These are phyloP conservation scores for Fusarium pseudograminearum DNA, from an alignment of 2,329 filamentous ascomycete species.

Conservation along the genomic window DNA sequence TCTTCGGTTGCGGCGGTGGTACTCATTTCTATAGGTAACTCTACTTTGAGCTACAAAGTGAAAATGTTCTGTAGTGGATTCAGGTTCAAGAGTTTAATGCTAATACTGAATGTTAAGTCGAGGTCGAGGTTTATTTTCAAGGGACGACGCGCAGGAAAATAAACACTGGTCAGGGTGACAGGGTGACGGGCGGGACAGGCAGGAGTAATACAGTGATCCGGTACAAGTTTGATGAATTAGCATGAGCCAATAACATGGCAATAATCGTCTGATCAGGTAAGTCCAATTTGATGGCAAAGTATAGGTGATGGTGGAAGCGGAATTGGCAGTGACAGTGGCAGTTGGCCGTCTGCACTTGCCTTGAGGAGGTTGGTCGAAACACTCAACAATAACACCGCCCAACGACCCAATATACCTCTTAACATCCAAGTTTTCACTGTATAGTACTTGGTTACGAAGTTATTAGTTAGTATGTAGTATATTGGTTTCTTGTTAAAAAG, in stretches of 20 bases:
- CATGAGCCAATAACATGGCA: not conserved
- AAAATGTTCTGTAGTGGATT: not conserved
- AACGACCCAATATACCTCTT: not conserved
- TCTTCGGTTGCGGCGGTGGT: not conserved
- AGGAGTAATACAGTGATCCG: not conserved
- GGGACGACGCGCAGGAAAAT: not conserved
- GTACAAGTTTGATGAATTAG: not conserved
- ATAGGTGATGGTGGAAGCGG: not conserved
- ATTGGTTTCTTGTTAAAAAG: not conserved
- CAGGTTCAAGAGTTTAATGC: not conserved
- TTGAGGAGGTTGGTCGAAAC: not conserved
- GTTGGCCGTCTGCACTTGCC: not conserved
- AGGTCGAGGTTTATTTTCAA: not conserved
- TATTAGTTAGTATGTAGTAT: not conserved
- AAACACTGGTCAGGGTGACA: not conserved
- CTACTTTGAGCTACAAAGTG: not conserved
- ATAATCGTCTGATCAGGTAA: not conserved
- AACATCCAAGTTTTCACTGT: not conserved
- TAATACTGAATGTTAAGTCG: not conserved
- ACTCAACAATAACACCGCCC: not conserved
- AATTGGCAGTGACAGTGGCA: not conserved
- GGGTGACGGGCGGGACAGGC: not conserved
- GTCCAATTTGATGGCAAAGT: not conserved
- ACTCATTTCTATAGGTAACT: slow-evolving; percentile 1
- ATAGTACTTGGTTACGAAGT: not conserved